phyloP scores from a whole-genome alignment of 2,329 filamentous ascomycete species.

The Pseudogymnoascus pannorum region DNA sequence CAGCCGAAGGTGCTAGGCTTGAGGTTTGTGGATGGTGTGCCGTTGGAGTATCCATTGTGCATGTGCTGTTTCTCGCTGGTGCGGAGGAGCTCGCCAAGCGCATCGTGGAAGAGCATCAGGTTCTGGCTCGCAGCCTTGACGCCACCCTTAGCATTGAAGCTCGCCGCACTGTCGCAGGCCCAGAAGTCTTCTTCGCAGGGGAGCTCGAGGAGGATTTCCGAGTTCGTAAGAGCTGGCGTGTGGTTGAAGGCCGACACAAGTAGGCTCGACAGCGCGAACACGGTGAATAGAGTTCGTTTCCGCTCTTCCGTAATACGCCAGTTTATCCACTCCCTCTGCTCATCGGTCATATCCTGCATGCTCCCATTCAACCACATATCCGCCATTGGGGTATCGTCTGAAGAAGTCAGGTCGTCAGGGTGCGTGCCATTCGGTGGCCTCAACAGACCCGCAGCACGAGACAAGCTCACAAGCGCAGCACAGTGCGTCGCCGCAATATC shows the following conservation, averaged over 20 bases:
- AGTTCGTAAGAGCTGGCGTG: conserved; percentile 83
- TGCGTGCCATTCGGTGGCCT: conserved; percentile 31
- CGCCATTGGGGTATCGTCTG: conserved; percentile 50
- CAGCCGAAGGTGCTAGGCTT: conserved; percentile 88
- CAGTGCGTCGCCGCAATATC: conserved; percentile 92
- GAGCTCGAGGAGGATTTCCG: conserved; percentile 80
- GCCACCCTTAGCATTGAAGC: conserved; percentile 73
- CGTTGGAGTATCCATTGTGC: conserved; percentile 38
- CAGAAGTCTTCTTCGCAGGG: conserved; percentile 93
- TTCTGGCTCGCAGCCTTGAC: conserved; percentile 60
- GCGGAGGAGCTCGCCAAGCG: conserved; percentile 71
- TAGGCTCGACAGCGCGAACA: conserved; percentile 87
- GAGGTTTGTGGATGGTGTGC: conserved; percentile 52
- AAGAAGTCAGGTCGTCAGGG: conserved; percentile 35
- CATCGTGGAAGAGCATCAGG: conserved; percentile 70
- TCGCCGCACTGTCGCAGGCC: conserved; percentile 72
- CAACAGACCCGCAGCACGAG: conserved; percentile 76
- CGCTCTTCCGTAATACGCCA: conserved; percentile 89
- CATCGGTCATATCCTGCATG: conserved; percentile 38
- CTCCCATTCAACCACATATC: conserved; percentile 44
- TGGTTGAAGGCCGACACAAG: conserved; percentile 91
- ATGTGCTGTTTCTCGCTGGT: conserved; percentile 56
- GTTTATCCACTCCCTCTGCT: conserved; percentile 72
- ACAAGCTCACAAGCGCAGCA: conserved; percentile 81
- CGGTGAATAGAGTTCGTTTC: conserved; percentile 84